Evolutionary conservation across 2,329 filamentous ascomycete species (phyloP), one percentile per base, ranked within the genome.

Genomic region (Cercospora citrullina): DNA sequence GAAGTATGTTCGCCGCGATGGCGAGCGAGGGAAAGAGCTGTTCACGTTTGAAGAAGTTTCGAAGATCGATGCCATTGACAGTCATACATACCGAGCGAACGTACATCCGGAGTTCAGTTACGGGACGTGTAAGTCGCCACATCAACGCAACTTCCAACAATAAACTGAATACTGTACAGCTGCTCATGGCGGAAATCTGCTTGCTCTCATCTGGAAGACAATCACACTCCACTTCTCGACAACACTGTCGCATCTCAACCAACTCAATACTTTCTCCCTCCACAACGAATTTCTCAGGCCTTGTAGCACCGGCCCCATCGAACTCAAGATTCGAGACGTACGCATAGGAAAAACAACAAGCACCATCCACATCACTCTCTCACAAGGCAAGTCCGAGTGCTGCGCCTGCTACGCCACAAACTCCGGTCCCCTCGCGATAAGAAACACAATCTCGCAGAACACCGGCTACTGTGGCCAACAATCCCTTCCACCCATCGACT

Each of bases 261-360:
- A 73, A 45, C 67, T 65, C 18, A 61, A 72, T 12, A 72, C 67
- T 6, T 63, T 68, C 28, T 57, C 61, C 2, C 60, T 73, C 14
- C 70, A 69, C 51, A 64, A 65, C 30, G 71, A 73, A 39, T 68
- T 72, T 28, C 62, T 73, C 6, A 59, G 68, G n/a, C 68, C 71
- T n/a, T 63, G 57, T 9, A 53, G 64, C n/a, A 45, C 63, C 10
- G 71, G 68, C 23, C 42, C 59, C 5, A 64, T 65, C 5, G 42
- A 12, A 14, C 60, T 73, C 14, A 33, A 33, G 2, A 60, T 70
- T n/a, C 64, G 64, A 23, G 68, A 68, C 18, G 53, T 66, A 4
- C 59, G 68, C 7, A 36, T 68, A 23, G 68, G 68, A 2, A 68
- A 70, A 23, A 58, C 65, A 16, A 64, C 65, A 5, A 59, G 48